Evolutionary conservation across 768 basidiomycete species (phyloP).

Genomic region (Scleroderma citrinum): DNA sequence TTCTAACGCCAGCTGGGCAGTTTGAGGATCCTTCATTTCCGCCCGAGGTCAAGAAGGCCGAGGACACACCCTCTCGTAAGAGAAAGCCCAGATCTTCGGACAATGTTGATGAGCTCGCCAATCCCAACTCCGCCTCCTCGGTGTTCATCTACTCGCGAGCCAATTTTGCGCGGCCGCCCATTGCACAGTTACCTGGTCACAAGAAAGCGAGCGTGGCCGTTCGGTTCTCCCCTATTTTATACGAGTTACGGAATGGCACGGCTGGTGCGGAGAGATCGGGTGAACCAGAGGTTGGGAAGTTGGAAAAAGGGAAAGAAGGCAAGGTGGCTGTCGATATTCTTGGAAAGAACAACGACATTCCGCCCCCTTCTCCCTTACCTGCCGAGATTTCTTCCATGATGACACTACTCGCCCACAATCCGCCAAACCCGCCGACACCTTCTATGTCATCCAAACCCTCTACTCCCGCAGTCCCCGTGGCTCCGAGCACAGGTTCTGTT

Average conservation of each 20-base stretch:
- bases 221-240: constrained; percentile 87
- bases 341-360: constrained; percentile 26
- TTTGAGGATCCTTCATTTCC: constrained; percentile 84
- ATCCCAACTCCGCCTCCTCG: constrained; percentile 42
- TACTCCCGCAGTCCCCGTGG: constrained; percentile 34
- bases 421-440: constrained; percentile 10
- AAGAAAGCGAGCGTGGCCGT: constrained; percentile 95
- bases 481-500: constrained; percentile 52
- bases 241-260: constrained; percentile 74
- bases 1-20: constrained; percentile 94
- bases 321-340: constrained; percentile 55
- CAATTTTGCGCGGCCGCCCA: constrained; percentile 87
- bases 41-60: constrained; percentile 26
- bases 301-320: constrained; percentile 65
- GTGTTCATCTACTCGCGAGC: constrained; percentile 96
- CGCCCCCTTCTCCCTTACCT: constrained; percentile 2
- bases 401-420: neutral
- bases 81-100: constrained; percentile 49
- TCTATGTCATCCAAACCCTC: constrained; percentile 17
- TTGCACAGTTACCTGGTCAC: constrained; percentile 94
- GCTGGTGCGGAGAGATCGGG: constrained; percentile 25
- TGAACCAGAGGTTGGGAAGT: constrained; percentile 49
- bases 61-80: constrained; percentile 47
- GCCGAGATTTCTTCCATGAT: neutral
- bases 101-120: constrained; percentile 24